phyloP scores from a whole-genome alignment of 2,329 filamentous ascomycete genomes.

The Allantophomopsis cytisporea region DNA sequence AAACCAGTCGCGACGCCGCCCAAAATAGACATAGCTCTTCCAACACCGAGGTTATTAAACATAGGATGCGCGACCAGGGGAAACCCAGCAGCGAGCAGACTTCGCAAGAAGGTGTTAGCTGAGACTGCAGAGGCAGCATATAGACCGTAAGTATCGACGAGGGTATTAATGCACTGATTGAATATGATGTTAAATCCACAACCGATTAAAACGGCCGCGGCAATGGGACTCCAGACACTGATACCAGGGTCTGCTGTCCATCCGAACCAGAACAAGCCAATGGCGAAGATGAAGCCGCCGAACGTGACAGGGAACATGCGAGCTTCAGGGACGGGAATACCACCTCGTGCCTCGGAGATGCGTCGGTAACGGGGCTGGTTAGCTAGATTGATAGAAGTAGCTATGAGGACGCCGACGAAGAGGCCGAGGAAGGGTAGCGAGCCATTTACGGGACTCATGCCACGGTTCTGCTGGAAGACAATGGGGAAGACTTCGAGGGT shows the following conservation, averaged over 20 bases:
- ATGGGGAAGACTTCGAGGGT: conserved; percentile 42
- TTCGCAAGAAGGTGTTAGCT: conserved; percentile 28
- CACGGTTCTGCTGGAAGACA: conserved; percentile 47
- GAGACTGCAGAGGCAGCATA: conserved; percentile 31
- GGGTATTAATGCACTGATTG: conserved; percentile 17
- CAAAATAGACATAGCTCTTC: conserved; percentile 48
- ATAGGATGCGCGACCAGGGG: conserved; percentile 29
- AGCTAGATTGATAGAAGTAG: conserved; percentile 32
- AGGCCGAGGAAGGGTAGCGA: conserved; percentile 46
- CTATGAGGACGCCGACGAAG: conserved; percentile 27
- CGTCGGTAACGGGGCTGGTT: conserved; percentile 15
- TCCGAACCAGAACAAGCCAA: conserved; percentile 16
- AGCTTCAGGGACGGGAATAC: conserved; percentile 26
- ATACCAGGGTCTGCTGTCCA: conserved; percentile 12
- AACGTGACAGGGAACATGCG: conserved; percentile 34
- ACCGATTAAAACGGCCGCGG: conserved; percentile 14
- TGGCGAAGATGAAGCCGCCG: conserved; percentile 13
- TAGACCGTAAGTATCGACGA: conserved; percentile 29
- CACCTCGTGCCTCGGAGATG: conserved; percentile 17
- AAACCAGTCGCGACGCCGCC: conserved; percentile 38
- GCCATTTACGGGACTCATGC: conserved; percentile 43
- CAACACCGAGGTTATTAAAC: conserved; percentile 51
- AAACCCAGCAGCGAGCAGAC: conserved; percentile 28
- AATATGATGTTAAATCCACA: conserved; percentile 18
- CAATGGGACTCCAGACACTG: conserved; percentile 11